Conservation (phyloP, 1,284 basidiomycete species). For the Marasmius sp. region DNA sequence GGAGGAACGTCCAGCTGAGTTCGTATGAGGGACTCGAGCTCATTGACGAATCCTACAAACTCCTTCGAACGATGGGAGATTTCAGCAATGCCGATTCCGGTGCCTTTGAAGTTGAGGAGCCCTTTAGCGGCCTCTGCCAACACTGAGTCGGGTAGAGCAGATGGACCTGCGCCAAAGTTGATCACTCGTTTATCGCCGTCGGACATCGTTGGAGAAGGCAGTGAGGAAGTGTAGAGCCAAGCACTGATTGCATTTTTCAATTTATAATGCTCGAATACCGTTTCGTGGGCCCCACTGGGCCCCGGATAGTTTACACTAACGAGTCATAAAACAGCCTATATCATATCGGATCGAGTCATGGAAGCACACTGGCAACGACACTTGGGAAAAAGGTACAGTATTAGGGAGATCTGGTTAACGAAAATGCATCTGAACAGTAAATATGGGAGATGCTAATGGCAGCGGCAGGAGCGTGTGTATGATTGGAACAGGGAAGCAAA, state of each 20-base stretch:
- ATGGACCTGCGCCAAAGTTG: slow-evolving; percentile 94
- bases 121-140: slow-evolving; percentile 78
- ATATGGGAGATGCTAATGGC: neutral
- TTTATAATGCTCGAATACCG: neutral
- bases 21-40: slow-evolving; percentile 71
- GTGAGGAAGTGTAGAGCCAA: neutral
- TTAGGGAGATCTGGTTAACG: neutral
- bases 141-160: slow-evolving; percentile 81
- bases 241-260: neutral
- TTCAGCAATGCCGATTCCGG: slow-evolving; percentile 92
- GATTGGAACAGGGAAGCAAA: neutral
- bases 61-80: slow-evolving; percentile 91
- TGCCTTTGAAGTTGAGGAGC: slow-evolving; percentile 83
- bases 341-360: neutral
- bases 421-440: neutral
- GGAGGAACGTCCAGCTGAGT: slow-evolving; percentile 77
- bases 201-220: slow-evolving; percentile 28
- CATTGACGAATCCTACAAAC: slow-evolving; percentile 72
- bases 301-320: neutral
- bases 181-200: slow-evolving; percentile 49
- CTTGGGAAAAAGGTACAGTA: neutral
- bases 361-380: too few relatives aligned
- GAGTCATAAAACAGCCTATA: neutral
- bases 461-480: neutral
- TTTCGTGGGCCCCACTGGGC: neutral